phyloP scores from a whole-genome alignment of 345 rosid species.

The Salix suchowensis region DNA sequence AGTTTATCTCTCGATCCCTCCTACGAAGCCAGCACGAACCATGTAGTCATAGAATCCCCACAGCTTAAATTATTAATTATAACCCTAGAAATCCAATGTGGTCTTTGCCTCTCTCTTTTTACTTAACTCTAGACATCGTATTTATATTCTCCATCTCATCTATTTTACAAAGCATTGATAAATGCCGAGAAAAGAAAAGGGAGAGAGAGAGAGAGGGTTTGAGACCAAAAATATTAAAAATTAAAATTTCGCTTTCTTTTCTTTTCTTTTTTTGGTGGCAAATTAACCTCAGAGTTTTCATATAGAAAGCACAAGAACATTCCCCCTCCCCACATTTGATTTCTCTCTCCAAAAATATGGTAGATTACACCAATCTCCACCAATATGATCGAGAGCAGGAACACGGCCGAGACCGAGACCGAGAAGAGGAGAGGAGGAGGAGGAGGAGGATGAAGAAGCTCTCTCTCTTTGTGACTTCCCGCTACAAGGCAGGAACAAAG shows the following conservation, averaged over 20 bases:
- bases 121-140: neutral
- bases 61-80: too few species aligned
- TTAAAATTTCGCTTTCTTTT: neutral
- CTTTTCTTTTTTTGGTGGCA: too few species aligned
- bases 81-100: neutral
- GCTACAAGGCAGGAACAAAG: neutral
- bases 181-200: neutral
- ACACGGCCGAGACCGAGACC: neutral
- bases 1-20: neutral
- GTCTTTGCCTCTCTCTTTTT: neutral
- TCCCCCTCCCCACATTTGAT: neutral
- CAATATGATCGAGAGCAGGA: neutral
- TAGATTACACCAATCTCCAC: neutral
- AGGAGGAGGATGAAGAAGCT: conserved; percentile 33
- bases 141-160: neutral
- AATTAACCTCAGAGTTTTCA: too few species aligned
- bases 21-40: neutral
- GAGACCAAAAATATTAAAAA: neutral
- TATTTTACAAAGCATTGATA: neutral
- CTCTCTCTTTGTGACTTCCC: conserved; percentile 58
- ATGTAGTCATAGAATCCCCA: too few species aligned
- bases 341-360: neutral
- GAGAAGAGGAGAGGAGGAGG: neutral
- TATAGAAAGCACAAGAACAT: neutral
- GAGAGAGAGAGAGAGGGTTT: too few species aligned